phyloP scores from a whole-genome alignment of 1,139 yeast genomes.

The Suhomyces bribrorum region DNA sequence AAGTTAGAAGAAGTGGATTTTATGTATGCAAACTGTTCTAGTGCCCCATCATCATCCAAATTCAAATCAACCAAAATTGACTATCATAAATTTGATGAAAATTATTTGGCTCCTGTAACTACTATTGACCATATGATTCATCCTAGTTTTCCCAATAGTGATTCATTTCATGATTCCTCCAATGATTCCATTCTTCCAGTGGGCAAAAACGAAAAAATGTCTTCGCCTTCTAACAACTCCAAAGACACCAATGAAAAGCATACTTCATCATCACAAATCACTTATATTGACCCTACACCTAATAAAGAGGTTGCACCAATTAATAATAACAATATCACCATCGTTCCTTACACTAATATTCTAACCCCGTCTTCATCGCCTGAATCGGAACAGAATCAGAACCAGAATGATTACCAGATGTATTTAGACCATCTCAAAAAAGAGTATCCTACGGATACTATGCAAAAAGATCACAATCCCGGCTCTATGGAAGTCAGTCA shows the following conservation, averaged over 20 bases:
- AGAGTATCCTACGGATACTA: slow-evolving; percentile 4
- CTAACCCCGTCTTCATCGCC: slow-evolving; percentile 23
- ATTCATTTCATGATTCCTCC: slow-evolving; percentile 9
- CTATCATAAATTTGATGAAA: slow-evolving; percentile 20
- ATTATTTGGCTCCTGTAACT: slow-evolving; percentile 11
- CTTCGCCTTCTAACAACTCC: slow-evolving; percentile 10
- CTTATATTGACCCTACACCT: slow-evolving; percentile 4
- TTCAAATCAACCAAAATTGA: slow-evolving; percentile 43
- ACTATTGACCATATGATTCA: slow-evolving; percentile 7
- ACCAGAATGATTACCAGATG: slow-evolving; percentile 21
- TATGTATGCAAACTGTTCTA: slow-evolving; percentile 41
- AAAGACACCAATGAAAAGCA: slow-evolving; percentile 12
- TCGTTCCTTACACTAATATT: slow-evolving; percentile 11
- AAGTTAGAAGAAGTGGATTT: slow-evolving; percentile 49
- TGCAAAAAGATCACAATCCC: slow-evolving; percentile 1
- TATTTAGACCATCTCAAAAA: slow-evolving; percentile 21
- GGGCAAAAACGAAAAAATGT: slow-evolving; percentile 4
- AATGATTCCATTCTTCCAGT: slow-evolving; percentile 10
- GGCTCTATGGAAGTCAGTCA: slow-evolving; percentile 6
- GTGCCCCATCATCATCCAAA: slow-evolving; percentile 44
- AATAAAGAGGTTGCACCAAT: slow-evolving; percentile 6
- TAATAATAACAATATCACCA: neutral
- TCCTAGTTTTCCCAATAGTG: slow-evolving; percentile 5
- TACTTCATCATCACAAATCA: slow-evolving; percentile 12
- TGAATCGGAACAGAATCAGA: slow-evolving; percentile 10